A percentile compares a stretch with the other conserved stretches of the same genome.
Conservation (phyloP, 441 rosid species). For the Biscutella laevigata region DNA sequence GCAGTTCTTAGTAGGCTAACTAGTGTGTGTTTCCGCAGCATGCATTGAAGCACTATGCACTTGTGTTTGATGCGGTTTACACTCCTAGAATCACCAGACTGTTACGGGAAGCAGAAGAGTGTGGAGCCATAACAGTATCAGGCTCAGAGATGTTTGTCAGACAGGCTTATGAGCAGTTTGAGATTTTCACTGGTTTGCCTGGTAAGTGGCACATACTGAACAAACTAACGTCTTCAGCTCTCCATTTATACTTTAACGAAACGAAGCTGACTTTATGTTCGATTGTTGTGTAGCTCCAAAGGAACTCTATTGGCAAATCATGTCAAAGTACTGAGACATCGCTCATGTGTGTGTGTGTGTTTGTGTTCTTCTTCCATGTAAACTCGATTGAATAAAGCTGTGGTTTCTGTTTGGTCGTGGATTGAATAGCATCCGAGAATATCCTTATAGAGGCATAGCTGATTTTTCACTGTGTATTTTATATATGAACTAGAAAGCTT, state of each 20-base stretch:
- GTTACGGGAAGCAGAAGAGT: constrained; percentile 70
- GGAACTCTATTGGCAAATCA: constrained; percentile 51
- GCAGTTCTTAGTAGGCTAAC: neutral
- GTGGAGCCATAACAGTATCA: constrained; percentile 55
- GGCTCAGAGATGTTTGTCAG: constrained; percentile 90
- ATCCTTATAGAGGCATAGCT: too few relatives aligned
- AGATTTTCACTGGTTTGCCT: constrained; percentile 73
- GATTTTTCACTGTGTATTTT: too few relatives aligned
- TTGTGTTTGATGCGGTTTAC: constrained; percentile 85
- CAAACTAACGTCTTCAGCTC: neutral
- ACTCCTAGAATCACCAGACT: constrained; percentile 78
- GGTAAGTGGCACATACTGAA: constrained; percentile 35
- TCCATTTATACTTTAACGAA: neutral
- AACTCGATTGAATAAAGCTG: constrained; percentile 8
- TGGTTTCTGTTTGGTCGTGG: too few relatives aligned
- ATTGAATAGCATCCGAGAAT: too few relatives aligned
- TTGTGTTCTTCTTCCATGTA: constrained; percentile 5
- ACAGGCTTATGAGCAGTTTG: constrained; percentile 82
- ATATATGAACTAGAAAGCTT: too few relatives aligned
- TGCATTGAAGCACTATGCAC: constrained; percentile 56
- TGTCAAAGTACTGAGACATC: constrained; percentile 50
- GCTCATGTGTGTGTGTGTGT: neutral
- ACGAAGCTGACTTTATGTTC: neutral
- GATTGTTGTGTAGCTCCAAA: constrained; percentile 57
- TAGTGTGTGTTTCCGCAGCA: constrained; percentile 30